Base-by-base conservation (phyloP, 2,329 filamentous ascomycete species). In the Didymella segeticola region DNA sequence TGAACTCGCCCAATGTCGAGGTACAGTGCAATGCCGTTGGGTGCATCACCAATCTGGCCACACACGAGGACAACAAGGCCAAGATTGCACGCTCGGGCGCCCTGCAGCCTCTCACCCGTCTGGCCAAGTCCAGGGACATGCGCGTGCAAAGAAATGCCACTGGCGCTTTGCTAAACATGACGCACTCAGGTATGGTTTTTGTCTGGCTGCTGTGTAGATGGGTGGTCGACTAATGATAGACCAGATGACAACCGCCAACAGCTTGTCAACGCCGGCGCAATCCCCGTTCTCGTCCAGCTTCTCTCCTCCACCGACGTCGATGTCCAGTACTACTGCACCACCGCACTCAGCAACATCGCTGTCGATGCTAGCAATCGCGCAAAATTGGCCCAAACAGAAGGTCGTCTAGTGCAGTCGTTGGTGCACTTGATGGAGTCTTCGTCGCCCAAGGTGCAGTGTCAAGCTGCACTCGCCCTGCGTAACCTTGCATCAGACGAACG, bases 321-420 rank as follows among this genome's bases (percentile, higher is more conserved):
- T 72, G 95, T 99, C 26, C 95, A 99, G 78, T 99, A 99, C 78
- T 99, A 99, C 78, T 99, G 95, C 80, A 99, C 95, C 15, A 99
- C 95, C 4, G 95, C 95, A 11, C 85, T 99, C 53, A 98, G 93
- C 82, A 99, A 99, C 75, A 99, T 99, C 66, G 95, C 95, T 6
- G 95, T 99, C 47, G 95, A 99, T 72, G 84, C 89, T 38, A 89
- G 87, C 69, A 98, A 98, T 78, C 85, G 95, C 63, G 91, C 93
- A 71, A 92, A 93, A 73, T 84, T 99, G 47, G 91, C 93, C 25
- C 89, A 96, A 70, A 93, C 90, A 8, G 95, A 99, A 74, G 87
- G 90, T 19, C 91, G 93, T 62, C 83, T 99, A 22, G 93, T 99
- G 20, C 91, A 96, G 72, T 96, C 91, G 8, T 81, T 99, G 42